phyloP scores from a whole-genome alignment of 495 filamentous ascomycete species.

The Trichoderma parareesei region DNA sequence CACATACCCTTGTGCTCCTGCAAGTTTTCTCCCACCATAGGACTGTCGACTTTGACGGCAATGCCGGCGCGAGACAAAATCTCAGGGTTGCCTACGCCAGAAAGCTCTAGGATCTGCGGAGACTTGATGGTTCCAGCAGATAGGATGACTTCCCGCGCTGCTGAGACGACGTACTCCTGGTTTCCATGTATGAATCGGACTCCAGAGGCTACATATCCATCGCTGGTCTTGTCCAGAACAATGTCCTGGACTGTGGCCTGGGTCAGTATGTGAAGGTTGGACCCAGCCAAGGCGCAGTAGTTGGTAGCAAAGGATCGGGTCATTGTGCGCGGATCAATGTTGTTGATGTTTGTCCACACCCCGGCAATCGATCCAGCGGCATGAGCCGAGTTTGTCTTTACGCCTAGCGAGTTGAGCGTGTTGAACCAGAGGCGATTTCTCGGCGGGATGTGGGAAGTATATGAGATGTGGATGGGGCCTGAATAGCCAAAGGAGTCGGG shows the following conservation, averaged over 20 bases:
- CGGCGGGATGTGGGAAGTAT: neutral
- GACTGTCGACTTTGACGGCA: conserved; percentile 24
- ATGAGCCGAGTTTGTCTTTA: neutral
- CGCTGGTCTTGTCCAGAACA: neutral
- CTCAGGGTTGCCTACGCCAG: conserved; percentile 11
- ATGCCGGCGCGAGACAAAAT: conserved; percentile 18
- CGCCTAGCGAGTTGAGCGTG: neutral
- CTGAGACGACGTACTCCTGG: neutral
- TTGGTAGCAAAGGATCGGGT: conserved; percentile 2
- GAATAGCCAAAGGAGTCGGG: neutral
- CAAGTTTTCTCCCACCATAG: conserved; percentile 40
- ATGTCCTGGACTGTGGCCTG: neutral
- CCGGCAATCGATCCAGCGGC: neutral
- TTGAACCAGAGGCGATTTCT: neutral
- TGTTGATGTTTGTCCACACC: neutral
- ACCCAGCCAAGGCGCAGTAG: neutral
- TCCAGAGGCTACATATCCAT: conserved; percentile 1
- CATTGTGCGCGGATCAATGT: conserved; percentile 4
- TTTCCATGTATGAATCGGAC: conserved; percentile 14
- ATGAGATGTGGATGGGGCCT: neutral
- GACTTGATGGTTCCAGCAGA: conserved; percentile 31
- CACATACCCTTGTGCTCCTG: conserved; percentile 33
- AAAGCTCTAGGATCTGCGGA: conserved; percentile 29
- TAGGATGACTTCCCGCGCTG: conserved; percentile 34
- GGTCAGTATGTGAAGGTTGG: conserved; percentile 9